These are phyloP conservation scores for Pyrenochaeta sp. DNA, from an alignment of 2,329 filamentous ascomycete genomes.

Conservation along the genomic window DNA sequence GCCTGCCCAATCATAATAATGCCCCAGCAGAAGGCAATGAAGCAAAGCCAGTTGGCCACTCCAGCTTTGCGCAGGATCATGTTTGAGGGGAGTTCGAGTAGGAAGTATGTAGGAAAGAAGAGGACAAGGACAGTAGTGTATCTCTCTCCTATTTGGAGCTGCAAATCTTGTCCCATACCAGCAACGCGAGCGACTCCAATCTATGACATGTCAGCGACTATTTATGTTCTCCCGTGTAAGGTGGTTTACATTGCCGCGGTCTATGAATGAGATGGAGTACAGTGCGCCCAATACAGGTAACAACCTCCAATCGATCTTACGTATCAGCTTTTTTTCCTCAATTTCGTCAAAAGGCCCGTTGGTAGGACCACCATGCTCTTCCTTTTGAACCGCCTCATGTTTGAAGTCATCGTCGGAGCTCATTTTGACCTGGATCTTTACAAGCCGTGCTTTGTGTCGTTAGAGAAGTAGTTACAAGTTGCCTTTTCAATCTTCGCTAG, in stretches of 20 bases:
- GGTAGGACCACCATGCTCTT: too few species aligned
- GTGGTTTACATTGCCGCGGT: constrained; percentile 40
- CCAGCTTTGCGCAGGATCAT: constrained; percentile 53
- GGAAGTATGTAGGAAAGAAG: constrained; percentile 62
- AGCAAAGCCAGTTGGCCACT: constrained; percentile 21
- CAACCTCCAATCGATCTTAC: constrained; percentile 43
- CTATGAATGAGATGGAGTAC: constrained; percentile 46
- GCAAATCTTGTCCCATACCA: constrained; percentile 57
- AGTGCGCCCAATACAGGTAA: constrained; percentile 48
- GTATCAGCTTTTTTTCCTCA: constrained; percentile 17
- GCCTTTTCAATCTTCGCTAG: too few species aligned
- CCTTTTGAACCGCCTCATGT: too few species aligned
- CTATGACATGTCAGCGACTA: too few species aligned
- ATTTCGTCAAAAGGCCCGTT: too few species aligned
- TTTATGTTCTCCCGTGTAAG: too few species aligned
- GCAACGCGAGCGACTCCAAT: constrained; percentile 48
- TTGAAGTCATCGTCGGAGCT: too few species aligned
- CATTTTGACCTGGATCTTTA: too few species aligned
- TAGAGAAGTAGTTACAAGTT: too few species aligned
- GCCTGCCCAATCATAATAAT: constrained; percentile 36
- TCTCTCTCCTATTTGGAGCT: constrained; percentile 52
- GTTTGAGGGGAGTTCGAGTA: constrained; percentile 62
- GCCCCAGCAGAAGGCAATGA: constrained; percentile 29
- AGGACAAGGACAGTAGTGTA: constrained; percentile 60
- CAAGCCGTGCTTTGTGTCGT: too few species aligned